A percentile compares a stretch with the other conserved stretches of the same genome.
These are phyloP conservation scores for Skeletonema grethae DNA, from an alignment of 108 stramenopile species.

Conservation along the genomic window DNA sequence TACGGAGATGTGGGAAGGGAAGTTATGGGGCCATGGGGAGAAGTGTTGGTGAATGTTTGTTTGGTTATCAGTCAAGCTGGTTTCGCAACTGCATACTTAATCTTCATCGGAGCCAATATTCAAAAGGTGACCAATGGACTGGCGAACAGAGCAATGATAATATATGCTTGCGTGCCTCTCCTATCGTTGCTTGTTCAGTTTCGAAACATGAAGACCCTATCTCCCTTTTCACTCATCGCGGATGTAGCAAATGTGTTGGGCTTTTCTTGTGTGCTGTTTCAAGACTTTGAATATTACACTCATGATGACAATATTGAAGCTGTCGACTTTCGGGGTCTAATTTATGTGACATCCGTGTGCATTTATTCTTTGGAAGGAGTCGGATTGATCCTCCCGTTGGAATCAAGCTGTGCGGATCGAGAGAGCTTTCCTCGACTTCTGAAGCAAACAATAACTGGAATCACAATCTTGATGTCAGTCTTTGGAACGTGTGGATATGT, in stretches of 20 bases:
- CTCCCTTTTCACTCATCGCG: conserved; percentile 73
- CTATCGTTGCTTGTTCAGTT: conserved; percentile 62
- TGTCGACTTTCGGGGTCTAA: conserved; percentile 51
- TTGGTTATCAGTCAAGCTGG: conserved; percentile 73
- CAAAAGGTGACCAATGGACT: conserved; percentile 40
- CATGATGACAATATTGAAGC: conserved; percentile 49
- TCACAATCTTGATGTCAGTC: conserved; percentile 67
- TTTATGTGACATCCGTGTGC: conserved; percentile 66
- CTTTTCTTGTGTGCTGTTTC: conserved; percentile 61
- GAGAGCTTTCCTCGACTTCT: conserved; percentile 56
- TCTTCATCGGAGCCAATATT: conserved; percentile 82
- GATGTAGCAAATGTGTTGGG: conserved; percentile 68
- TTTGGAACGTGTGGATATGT: conserved; percentile 74
- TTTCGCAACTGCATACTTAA: conserved; percentile 84
- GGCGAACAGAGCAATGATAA: conserved; percentile 45
- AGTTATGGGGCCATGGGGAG: conserved; percentile 59
- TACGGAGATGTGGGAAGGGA: conserved; percentile 60
- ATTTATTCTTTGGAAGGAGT: conserved; percentile 84
- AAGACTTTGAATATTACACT: conserved; percentile 61
- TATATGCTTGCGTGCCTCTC: conserved; percentile 66
- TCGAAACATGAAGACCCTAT: conserved; percentile 59
- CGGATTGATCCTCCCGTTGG: conserved; percentile 65
- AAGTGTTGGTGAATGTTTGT: conserved; percentile 68
- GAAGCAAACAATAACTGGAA: conserved; percentile 44
- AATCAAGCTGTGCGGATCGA: conserved; percentile 51